phyloP scores from a whole-genome alignment of 192 early-diverging fungal genomes.

The Diversispora eburnea region DNA sequence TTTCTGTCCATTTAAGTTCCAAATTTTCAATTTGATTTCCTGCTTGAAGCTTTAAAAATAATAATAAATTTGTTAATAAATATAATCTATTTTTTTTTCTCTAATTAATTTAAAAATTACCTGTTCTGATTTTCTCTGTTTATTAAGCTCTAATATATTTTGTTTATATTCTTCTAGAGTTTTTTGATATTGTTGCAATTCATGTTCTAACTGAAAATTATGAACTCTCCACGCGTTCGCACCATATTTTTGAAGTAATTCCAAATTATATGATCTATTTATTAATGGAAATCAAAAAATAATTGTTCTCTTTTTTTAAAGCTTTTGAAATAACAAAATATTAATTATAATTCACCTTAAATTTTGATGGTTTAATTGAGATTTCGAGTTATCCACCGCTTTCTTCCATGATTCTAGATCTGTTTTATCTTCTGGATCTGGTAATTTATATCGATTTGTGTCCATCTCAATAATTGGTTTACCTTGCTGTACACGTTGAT shows the following conservation, averaged over 20 bases:
- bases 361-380: slow-evolving; percentile 50
- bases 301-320: background rate
- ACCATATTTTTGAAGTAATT: slow-evolving; percentile 52
- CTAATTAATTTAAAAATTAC: slow-evolving; percentile 17
- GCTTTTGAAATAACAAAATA: slow-evolving; percentile 20
- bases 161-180: slow-evolving; percentile 40
- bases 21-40: slow-evolving; percentile 40
- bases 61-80: background rate
- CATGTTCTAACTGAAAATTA: slow-evolving; percentile 50
- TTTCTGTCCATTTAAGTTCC: slow-evolving; percentile 45
- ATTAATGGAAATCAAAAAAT: slow-evolving; percentile 8
- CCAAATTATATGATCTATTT: slow-evolving; percentile 42
- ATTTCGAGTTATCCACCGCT: slow-evolving; percentile 50
- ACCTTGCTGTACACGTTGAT: slow-evolving; percentile 43
- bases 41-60: slow-evolving; percentile 34
- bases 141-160: slow-evolving; percentile 49
- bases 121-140: slow-evolving; percentile 52
- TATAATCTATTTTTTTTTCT: background rate
- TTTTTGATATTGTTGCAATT: slow-evolving; percentile 39
- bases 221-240: slow-evolving; percentile 57
- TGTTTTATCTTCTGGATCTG: slow-evolving; percentile 38
- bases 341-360: slow-evolving; percentile 39
- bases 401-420: slow-evolving; percentile 42
- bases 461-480: slow-evolving; percentile 47
- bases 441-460: slow-evolving; percentile 45